Base-by-base conservation (phyloP, 352 stramenopile species). In the Phytophthora hybrid region DNA sequence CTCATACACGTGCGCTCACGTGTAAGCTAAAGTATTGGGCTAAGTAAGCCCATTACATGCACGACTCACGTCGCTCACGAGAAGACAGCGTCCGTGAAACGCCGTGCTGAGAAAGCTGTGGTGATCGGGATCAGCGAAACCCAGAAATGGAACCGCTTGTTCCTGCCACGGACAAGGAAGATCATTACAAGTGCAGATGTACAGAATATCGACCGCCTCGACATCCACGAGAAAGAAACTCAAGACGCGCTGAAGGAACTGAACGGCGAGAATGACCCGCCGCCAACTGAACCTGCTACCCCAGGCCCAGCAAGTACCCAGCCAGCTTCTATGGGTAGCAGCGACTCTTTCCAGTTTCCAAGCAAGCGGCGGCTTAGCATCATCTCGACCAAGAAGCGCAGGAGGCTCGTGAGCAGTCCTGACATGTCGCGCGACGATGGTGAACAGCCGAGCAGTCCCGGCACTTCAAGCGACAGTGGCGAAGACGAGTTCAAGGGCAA, bases 401-500 rank as follows among this genome's bases (percentile, higher is more conserved):
- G 14, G 41, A 49, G 41, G 41, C 14, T 49, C 11, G 41, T 49
- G 41, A 49, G 41, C 18, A 49, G 41, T n/a, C 11, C 41, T 19
- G 14, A 10, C 41, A 21, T 21, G 2, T 49, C 41, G 41, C 41
- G 14, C 41, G 41, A 21, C 41, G 5, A 21, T 49, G 41, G 41
- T 49, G 41, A 49, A 18, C 5, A 49, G 16, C 41, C 11, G 16
- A 49, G 41, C 41, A 49, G 16, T 41, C 34, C 34, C 34, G 34
- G 3, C 34, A 41, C 3, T 18, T 59, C 54, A 7, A 66, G 49
- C 16, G 46, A 59, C 18, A 67, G 47, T 14, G 49, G 21, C 13
- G 49, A 67, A 31, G 60, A 59, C 34, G 60, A 67, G 49, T 53
- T 54, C 39, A 23, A 37, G 11, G 60, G 34, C 3, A 59, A 51